Base-by-base conservation (phyloP, 371 early-diverging fungal genomes). In the Mortierella sp. region DNA sequence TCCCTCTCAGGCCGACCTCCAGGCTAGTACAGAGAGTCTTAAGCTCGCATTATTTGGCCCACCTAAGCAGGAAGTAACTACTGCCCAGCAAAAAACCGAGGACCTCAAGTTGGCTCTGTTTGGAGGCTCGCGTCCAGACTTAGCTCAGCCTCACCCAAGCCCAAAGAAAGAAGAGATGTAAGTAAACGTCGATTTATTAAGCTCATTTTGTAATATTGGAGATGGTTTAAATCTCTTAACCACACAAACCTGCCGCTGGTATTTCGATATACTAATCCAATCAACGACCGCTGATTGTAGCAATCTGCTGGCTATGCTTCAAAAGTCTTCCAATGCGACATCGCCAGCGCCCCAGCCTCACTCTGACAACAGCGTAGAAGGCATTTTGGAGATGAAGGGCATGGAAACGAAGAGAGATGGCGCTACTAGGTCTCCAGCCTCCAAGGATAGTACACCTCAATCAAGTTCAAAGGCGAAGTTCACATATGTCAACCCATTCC, bases 41-140 rank as follows among this genome's bases (percentile, higher is more conserved):
- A 84, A 83, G 64, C 58, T 76, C 28, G 83, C 83, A 2, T 60
- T 84, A 31, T 84, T 84, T 66, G 84, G 84, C 19, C 66, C 67
- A 22, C 75, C 72, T 31, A 70, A 79, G 58, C 74, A 53, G 37
- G 75, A 72, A 32, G 55, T 57, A 4, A 64, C 61, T 17, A 57
- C 45, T 35, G 70, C 81, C 28, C 81, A 80, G 47, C 70, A 70
- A 63, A 70, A 70, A 65, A 80, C 81, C 0, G 81, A 80, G 13
- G 70, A 70, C 53, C 58, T 80, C 31, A 80, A 71, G 66, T 37
- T 80, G 68, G 81, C 81, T 1, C 68, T 80, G 54, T 80, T 80
- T 71, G 75, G 75, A 8, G 66, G 66, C 23, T 53, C 70, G 56
- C 79, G 79, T 42, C 58, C 79, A 26, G 73, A 78, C 28, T 35